Percentiles rank a stretch among this genome's conserved stretches.
phyloP scores from a whole-genome alignment of 2,329 filamentous ascomycete species.

The Cladophialophora chaetospira region DNA sequence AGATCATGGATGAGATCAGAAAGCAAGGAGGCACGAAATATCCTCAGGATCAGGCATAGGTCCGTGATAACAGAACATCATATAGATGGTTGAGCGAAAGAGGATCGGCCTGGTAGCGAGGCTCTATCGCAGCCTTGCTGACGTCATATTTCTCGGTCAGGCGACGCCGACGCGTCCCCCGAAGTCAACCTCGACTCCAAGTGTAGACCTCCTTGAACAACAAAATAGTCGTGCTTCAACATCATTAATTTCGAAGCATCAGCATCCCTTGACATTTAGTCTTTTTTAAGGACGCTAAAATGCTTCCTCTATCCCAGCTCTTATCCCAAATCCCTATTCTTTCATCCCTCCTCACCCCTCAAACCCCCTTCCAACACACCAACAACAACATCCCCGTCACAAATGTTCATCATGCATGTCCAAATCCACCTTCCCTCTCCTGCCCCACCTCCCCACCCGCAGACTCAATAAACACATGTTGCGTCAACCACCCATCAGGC shows the following conservation, averaged over 20 bases:
- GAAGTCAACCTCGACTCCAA: not conserved
- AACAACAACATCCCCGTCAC: not conserved
- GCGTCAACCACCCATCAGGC: constrained; percentile 72
- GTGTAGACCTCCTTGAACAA: too few species aligned
- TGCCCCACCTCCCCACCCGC: constrained; percentile 23
- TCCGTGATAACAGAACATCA: too few species aligned
- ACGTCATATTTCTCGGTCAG: constrained; percentile 16
- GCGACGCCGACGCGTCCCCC: not conserved
- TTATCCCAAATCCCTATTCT: constrained; percentile 21
- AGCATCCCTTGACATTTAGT: too few species aligned
- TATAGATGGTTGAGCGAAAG: not conserved
- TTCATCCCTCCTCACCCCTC: constrained; percentile 14
- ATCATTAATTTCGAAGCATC: too few species aligned
- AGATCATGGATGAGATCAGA: constrained; percentile 52
- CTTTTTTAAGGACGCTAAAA: not conserved
- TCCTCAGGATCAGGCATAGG: constrained; percentile 22
- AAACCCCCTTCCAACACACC: not conserved
- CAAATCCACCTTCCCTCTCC: constrained; percentile 25
- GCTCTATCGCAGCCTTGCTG: constrained; percentile 7
- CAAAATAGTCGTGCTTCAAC: too few species aligned
- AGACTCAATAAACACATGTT: constrained; percentile 61
- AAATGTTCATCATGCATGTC: constrained; percentile 3
- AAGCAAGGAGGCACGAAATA: constrained; percentile 38
- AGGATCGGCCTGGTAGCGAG: constrained; percentile 6
- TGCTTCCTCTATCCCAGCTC: constrained; percentile 8